Conservation (phyloP, 495 filamentous ascomycete species). For the Tirmania nivea region DNA sequence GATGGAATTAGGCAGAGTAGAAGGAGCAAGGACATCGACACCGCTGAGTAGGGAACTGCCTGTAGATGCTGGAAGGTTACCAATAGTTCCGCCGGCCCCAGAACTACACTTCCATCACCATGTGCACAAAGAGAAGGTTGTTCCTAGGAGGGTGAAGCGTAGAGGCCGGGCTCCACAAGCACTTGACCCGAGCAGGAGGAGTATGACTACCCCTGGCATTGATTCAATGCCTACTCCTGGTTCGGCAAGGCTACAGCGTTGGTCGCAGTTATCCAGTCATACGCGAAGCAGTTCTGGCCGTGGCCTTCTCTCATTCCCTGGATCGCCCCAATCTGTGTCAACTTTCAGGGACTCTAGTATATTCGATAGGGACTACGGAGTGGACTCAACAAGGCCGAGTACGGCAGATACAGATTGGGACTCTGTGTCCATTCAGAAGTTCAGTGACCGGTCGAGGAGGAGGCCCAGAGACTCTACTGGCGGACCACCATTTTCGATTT, state of each 20-base stretch:
- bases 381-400: not conserved
- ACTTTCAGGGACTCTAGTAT: not conserved
- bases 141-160: conserved; percentile 4
- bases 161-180: not conserved
- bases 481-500: not conserved
- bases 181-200: conserved; percentile 34
- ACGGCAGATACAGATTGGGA: not conserved
- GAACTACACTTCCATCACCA: conserved; percentile 86
- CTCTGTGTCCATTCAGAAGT: not conserved
- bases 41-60: conserved; percentile 51
- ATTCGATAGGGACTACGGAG: not conserved
- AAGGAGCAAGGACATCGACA: conserved; percentile 23
- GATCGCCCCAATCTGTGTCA: not conserved
- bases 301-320: not conserved
- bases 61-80: conserved; percentile 23
- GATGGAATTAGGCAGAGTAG: conserved; percentile 50
- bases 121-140: conserved; percentile 36
- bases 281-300: not conserved
- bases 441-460: not conserved
- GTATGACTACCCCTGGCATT: conserved; percentile 36
- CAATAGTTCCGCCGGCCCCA: conserved; percentile 50
- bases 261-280: not conserved
- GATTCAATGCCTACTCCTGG: conserved; percentile 17
- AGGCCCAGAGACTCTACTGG: not conserved
- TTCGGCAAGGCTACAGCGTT: not conserved